phyloP scores from a whole-genome alignment of 2,329 filamentous ascomycete genomes.

The Monilinia vaccinii-corymbosi region DNA sequence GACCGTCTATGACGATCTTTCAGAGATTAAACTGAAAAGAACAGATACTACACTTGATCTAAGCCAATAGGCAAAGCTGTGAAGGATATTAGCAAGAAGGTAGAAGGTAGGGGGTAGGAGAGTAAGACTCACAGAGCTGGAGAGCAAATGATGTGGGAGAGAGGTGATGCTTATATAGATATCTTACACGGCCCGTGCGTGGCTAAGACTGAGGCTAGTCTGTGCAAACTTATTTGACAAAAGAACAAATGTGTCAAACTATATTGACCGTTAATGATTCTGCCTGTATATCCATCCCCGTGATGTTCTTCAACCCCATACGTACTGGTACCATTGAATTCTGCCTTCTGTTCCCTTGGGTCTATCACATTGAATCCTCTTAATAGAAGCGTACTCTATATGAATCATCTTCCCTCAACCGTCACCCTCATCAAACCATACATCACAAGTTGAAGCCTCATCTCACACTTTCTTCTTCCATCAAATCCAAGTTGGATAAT shows the following conservation, averaged over 20 bases:
- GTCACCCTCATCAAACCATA: too few species aligned
- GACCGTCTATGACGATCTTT: conserved; percentile 63
- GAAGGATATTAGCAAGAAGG: conserved; percentile 33
- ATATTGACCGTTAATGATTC: neutral
- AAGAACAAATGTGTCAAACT: neutral
- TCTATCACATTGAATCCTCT: too few species aligned
- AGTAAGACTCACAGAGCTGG: conserved; percentile 33
- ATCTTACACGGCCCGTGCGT: neutral
- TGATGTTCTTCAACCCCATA: too few species aligned
- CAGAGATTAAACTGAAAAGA: conserved; percentile 97
- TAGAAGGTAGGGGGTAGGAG: neutral
- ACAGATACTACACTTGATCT: conserved; percentile 90
- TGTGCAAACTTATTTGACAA: neutral
- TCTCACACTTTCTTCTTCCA: too few species aligned
- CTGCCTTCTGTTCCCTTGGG: too few species aligned
- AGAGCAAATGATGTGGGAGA: conserved; percentile 24
- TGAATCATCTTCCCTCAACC: too few species aligned
- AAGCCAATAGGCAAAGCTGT: conserved; percentile 26
- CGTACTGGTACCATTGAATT: too few species aligned
- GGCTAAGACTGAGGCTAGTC: neutral
- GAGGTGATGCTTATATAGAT: neutral
- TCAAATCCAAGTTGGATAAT: too few species aligned
- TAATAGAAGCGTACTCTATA: too few species aligned
- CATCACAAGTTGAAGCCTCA: too few species aligned
- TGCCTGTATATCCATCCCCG: neutral